Evolutionary conservation across 352 stramenopile species (phyloP).

Genomic region (Hyaloperonospora arabidopsidis): DNA sequence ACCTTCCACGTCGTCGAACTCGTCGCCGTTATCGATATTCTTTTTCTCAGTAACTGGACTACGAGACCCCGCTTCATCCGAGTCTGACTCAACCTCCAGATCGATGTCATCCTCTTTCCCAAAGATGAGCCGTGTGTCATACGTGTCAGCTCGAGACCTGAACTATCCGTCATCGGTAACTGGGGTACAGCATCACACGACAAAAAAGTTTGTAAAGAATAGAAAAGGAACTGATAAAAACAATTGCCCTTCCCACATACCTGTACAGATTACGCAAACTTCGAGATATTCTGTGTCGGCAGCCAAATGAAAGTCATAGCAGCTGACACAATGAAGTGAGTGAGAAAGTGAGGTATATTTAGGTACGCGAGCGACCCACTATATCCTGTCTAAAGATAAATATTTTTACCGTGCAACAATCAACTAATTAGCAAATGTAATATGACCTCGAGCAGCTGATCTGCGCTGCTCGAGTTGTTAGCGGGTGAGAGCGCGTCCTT

Average conservation of each 20-base stretch:
- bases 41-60: slow-evolving; percentile 30
- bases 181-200: slow-evolving; percentile 20
- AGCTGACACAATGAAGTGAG: slow-evolving; percentile 82
- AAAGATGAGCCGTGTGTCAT: slow-evolving; percentile 44
- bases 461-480: neutral
- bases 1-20: slow-evolving; percentile 39
- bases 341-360: too few species aligned
- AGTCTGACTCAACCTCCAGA: slow-evolving; percentile 50
- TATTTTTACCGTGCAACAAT: neutral
- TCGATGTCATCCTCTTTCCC: slow-evolving; percentile 48
- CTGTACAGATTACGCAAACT: slow-evolving; percentile 83
- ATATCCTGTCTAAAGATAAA: too few species aligned
- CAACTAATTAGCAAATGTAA: neutral
- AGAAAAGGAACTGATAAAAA: slow-evolving; percentile 13
- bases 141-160: slow-evolving; percentile 51
- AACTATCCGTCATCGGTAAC: slow-evolving; percentile 64
- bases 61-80: slow-evolving; percentile 52
- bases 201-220: slow-evolving; percentile 4
- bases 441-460: neutral
- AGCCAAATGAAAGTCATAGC: slow-evolving; percentile 88
- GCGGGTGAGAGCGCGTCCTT: neutral
- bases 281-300: slow-evolving; percentile 74
- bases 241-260: slow-evolving; percentile 21
- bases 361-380: too few species aligned
- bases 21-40: slow-evolving; percentile 34